A percentile compares a stretch with the other conserved stretches of the same genome.
phyloP scores from a whole-genome alignment of 192 early-diverging fungal genomes.

The Linnemannia zychae region DNA sequence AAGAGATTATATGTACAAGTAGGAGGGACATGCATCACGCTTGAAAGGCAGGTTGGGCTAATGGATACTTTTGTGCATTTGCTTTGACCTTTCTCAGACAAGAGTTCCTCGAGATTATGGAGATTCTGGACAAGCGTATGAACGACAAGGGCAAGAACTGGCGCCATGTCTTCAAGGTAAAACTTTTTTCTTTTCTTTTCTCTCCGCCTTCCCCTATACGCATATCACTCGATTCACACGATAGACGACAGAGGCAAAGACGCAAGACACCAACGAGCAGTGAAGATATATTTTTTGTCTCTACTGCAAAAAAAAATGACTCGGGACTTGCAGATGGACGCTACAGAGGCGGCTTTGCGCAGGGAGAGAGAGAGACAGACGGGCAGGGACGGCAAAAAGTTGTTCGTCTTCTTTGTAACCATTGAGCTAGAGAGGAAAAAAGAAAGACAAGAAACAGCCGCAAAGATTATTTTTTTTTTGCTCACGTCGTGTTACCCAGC shows the following conservation, averaged over 20 bases:
- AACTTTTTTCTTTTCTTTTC: not conserved
- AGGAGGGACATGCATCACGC: too few relatives aligned
- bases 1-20: not conserved
- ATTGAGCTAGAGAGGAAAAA: not conserved
- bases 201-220: not conserved
- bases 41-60: not conserved
- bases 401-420: not conserved
- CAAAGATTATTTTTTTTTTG: not conserved
- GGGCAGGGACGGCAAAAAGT: not conserved
- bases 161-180: constrained; percentile 98
- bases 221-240: not conserved
- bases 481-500: constrained; percentile 13
- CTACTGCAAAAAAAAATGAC: constrained; percentile 17
- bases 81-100: constrained; percentile 61
- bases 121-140: constrained; percentile 96
- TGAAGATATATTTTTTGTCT: not conserved
- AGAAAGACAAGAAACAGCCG: constrained; percentile 7
- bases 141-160: constrained; percentile 98
- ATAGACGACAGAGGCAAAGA: not conserved
- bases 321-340: constrained; percentile 29
- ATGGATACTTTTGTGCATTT: constrained; percentile 6
- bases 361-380: not conserved
- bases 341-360: constrained; percentile 16
- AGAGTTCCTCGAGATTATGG: constrained; percentile 97
- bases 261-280: not conserved